phyloP scores from a whole-genome alignment of 441 rosid genomes.

The Aquilaria agallochum region DNA sequence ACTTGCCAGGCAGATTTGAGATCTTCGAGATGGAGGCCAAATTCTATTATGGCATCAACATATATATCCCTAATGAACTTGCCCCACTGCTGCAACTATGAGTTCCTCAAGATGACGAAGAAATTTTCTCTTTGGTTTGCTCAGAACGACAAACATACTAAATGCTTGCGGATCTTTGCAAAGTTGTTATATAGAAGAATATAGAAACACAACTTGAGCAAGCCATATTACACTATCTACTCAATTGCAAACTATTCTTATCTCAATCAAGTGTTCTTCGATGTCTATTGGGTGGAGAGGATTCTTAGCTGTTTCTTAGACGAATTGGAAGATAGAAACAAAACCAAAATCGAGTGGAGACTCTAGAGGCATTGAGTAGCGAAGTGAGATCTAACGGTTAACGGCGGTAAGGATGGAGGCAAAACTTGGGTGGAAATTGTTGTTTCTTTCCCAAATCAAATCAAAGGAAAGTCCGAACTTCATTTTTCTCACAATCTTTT shows the following conservation, averaged over 20 bases:
- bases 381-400: not conserved
- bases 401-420: too few species aligned
- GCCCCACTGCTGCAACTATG: slow-evolving; percentile 66
- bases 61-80: slow-evolving; percentile 46
- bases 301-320: slow-evolving; percentile 56
- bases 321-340: slow-evolving; percentile 27
- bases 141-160: slow-evolving; percentile 56
- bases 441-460: too few species aligned
- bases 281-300: slow-evolving; percentile 67
- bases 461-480: too few species aligned
- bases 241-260: slow-evolving; percentile 67
- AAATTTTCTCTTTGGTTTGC: slow-evolving; percentile 51
- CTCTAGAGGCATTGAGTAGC: slow-evolving; percentile 8
- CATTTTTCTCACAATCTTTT: too few species aligned
- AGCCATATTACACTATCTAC: slow-evolving; percentile 59
- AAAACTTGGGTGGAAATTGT: too few species aligned
- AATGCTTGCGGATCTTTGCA: slow-evolving; percentile 48
- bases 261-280: slow-evolving; percentile 62
- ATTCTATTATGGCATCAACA: slow-evolving; percentile 71
- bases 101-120: slow-evolving; percentile 65
- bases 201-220: slow-evolving; percentile 61
- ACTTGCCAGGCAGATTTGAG: slow-evolving; percentile 65
- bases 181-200: slow-evolving; percentile 44
- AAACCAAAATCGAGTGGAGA: slow-evolving; percentile 23
- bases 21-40: slow-evolving; percentile 62